These are phyloP conservation scores for Penicillium sp. DNA, from an alignment of 2,329 filamentous ascomycete species.

Conservation along the genomic window DNA sequence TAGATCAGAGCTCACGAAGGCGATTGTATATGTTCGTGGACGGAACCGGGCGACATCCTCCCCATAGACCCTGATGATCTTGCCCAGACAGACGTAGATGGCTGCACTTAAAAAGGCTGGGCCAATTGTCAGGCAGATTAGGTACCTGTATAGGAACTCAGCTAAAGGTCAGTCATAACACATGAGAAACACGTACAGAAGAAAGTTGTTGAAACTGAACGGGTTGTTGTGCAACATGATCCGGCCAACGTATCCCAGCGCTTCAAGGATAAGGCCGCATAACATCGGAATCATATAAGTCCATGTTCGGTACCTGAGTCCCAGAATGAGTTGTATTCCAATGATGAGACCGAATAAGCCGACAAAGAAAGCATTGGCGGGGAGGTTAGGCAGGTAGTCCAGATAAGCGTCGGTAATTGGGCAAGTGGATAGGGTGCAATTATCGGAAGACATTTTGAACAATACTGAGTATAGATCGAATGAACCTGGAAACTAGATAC, in stretches of 20 bases:
- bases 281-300: conserved; percentile 34
- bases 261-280: conserved; percentile 56
- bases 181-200: conserved; percentile 31
- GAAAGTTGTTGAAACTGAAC: conserved; percentile 45
- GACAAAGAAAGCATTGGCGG: conserved; percentile 13
- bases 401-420: conserved; percentile 9
- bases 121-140: conserved; percentile 63
- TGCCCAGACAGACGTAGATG: conserved; percentile 58
- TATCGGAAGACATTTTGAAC: background rate
- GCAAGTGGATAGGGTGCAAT: conserved; percentile 14
- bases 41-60: conserved; percentile 33
- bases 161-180: conserved; percentile 19
- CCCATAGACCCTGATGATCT: conserved; percentile 39
- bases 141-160: conserved; percentile 53
- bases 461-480: background rate
- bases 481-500: too few species aligned
- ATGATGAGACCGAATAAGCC: conserved; percentile 9
- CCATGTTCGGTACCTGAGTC: conserved; percentile 12
- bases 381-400: conserved; percentile 12
- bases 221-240: conserved; percentile 56
- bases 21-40: conserved; percentile 33
- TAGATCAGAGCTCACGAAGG: conserved; percentile 65
- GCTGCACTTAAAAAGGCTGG: conserved; percentile 65
- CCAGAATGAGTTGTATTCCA: conserved; percentile 3
- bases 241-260: conserved; percentile 61